Evolutionary conservation across 306 rosid genomes (phyloP).

Genomic region (Prunus dulcis): DNA sequence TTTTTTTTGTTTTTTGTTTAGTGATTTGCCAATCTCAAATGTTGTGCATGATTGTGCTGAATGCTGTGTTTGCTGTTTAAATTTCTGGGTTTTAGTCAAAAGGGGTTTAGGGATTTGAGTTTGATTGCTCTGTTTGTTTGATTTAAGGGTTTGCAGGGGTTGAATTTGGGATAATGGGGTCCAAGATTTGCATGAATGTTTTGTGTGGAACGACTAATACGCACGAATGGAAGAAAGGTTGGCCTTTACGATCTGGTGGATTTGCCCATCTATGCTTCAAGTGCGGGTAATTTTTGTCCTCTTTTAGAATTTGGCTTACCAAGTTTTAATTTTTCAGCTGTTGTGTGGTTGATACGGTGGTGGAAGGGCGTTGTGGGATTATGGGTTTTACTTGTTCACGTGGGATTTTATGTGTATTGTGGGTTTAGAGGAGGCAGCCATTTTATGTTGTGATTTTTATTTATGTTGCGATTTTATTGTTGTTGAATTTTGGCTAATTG

Average conservation of each 20-base stretch:
- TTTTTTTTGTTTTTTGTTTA: no score
- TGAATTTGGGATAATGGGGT: conserved; percentile 63
- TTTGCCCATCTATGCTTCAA: conserved; percentile 74
- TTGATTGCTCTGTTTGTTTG: conserved; percentile 32
- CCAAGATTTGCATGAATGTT: conserved; percentile 63
- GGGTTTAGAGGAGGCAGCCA: conserved; percentile 9
- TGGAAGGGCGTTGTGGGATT: conserved; percentile 32
- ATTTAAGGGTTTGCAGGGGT: conserved; percentile 12
- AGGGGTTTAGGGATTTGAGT: conserved; percentile 51
- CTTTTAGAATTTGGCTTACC: neutral
- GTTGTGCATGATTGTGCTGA: neutral
- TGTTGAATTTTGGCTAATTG: conserved; percentile 28
- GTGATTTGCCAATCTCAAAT: neutral
- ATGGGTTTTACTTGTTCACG: conserved; percentile 6
- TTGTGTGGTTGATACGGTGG: conserved; percentile 20
- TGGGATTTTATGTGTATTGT: neutral
- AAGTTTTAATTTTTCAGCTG: conserved; percentile 23
- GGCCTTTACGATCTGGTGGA: conserved; percentile 90
- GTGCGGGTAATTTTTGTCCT: conserved; percentile 71
- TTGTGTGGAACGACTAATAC: conserved; percentile 39
- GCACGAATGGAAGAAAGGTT: conserved; percentile 80
- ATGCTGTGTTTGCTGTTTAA: conserved; percentile 5
- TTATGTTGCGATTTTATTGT: neutral
- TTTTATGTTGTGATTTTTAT: conserved; percentile 13
- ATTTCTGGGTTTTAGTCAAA: conserved; percentile 19